Conservation (phyloP, 805 yeast genomes). For the Monosporozyma solicola region DNA sequence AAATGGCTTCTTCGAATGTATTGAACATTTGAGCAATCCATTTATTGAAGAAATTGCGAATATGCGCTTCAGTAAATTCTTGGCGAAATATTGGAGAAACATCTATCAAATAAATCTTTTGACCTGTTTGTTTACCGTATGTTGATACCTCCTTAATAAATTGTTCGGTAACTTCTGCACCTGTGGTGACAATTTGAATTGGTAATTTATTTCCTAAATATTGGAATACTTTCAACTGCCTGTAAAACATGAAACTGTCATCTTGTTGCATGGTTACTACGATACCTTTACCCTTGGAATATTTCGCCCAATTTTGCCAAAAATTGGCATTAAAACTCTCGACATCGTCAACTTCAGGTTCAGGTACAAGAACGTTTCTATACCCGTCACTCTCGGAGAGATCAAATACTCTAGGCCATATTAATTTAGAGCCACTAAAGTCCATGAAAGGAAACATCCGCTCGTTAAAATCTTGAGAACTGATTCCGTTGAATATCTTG, state of each 20-base stretch:
- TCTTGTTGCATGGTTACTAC: conserved; percentile 18
- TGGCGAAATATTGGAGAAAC: conserved; percentile 14
- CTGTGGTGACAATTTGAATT: conserved; percentile 26
- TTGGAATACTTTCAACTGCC: conserved; percentile 19
- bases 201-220: conserved; percentile 18
- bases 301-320: conserved; percentile 20
- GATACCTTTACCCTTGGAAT: conserved; percentile 22
- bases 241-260: conserved; percentile 13
- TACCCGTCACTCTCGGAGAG: not conserved
- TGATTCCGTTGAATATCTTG: not conserved
- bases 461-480: conserved; percentile 2
- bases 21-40: conserved; percentile 51
- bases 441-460: conserved; percentile 3
- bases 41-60: conserved; percentile 33
- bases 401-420: conserved; percentile 1
- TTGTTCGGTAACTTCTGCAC: conserved; percentile 15
- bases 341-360: not conserved
- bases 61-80: conserved; percentile 10
- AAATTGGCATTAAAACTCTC: conserved; percentile 15
- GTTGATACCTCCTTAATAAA: conserved; percentile 10
- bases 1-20: conserved; percentile 41
- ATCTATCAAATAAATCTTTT: conserved; percentile 20
- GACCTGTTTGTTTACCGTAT: conserved; percentile 10
- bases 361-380: conserved; percentile 4
- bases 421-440: not conserved